phyloP scores from a whole-genome alignment of 129 eudicot genomes.

The Kitagawia praeruptora region DNA sequence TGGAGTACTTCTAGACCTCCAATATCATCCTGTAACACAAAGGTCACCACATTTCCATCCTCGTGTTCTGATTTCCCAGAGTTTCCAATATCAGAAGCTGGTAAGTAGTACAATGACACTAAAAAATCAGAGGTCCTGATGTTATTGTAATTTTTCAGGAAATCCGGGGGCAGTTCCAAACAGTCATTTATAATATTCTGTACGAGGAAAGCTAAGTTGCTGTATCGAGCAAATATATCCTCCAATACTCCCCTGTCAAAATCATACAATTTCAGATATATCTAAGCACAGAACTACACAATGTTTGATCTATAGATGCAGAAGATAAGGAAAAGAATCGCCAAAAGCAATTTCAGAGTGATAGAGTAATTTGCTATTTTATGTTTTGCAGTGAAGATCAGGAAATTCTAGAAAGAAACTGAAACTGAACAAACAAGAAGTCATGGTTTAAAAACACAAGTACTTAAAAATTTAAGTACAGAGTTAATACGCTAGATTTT shows the following conservation, averaged over 20 bases:
- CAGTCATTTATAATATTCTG: conserved; percentile 8
- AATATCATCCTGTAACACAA: conserved; percentile 16
- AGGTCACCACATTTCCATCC: conserved; percentile 15
- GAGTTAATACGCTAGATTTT: too few relatives aligned
- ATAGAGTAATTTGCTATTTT: neutral
- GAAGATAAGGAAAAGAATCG: too few relatives aligned
- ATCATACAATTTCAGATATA: neutral
- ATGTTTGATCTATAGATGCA: too few relatives aligned
- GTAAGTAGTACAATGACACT: conserved; percentile 12
- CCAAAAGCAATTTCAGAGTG: neutral
- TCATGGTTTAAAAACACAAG: too few relatives aligned
- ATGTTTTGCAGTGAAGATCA: too few relatives aligned
- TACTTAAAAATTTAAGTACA: too few relatives aligned
- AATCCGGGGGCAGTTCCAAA: conserved; percentile 12
- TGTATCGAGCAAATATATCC: conserved; percentile 7
- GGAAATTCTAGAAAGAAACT: too few relatives aligned
- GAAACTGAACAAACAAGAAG: too few relatives aligned
- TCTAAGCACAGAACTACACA: neutral
- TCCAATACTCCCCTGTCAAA: conserved; percentile 10
- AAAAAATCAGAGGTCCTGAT: conserved; percentile 2
- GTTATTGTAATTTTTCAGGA: conserved; percentile 7
- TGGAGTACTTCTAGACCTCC: conserved; percentile 18
- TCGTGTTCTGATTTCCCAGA: conserved; percentile 11
- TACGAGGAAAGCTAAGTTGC: neutral
- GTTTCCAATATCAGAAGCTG: conserved; percentile 8